Base-by-base conservation (phyloP, 768 basidiomycete genomes). In the Boletus tomentosulus region DNA sequence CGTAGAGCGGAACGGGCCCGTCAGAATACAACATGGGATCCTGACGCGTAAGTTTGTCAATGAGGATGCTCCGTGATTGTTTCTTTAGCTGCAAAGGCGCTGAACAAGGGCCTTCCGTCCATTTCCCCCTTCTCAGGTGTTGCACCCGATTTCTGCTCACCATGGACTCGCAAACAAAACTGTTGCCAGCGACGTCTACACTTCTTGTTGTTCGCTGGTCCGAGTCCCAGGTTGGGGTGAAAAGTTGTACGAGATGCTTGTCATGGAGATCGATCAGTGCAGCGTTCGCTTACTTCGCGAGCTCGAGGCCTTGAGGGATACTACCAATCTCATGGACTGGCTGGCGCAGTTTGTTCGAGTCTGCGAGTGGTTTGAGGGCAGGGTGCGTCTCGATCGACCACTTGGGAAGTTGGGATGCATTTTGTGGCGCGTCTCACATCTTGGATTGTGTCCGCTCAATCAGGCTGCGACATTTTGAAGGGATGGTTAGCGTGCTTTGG, bases 291-390 rank as follows among this genome's bases (percentile, higher is more conserved):
- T 86, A 9, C 71, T 72, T 16, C 66, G 53, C 5, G 67, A 67
- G 2, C 77, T 90, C 12, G 57, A 64, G 27, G 30, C 43, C 22
- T 16, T 42, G 1, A 47, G 37, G 48, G 51, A 47, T 4, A 43
- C 44, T 9, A 13, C 37, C 0, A 55, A 55, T 15, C 76, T 73
- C 13, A 74, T 81, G 27, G 67, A 70, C 1, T 92, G 89, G 85
- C 66, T 91, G 4, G 59, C 56, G 0, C 69, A 70, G n/a, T 82
- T 92, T 51, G 82, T 82, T 6, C 64, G 71, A 10, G 67, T 70
- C 1, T 85, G 83, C 62, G 72, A 73, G 25, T 86, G 85, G 84
- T 90, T 86, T 42, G 81, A 86, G 58, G 67, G 67, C 33, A 77
- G 81, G 64, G 75, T 19, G 19, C 19, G 19, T 19, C 19, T 19